A percentile compares a stretch with the other conserved stretches of the same genome.
These are phyloP conservation scores for Globisporangium sylvaticum DNA, from an alignment of 352 stramenopile species.

Conservation along the genomic window DNA sequence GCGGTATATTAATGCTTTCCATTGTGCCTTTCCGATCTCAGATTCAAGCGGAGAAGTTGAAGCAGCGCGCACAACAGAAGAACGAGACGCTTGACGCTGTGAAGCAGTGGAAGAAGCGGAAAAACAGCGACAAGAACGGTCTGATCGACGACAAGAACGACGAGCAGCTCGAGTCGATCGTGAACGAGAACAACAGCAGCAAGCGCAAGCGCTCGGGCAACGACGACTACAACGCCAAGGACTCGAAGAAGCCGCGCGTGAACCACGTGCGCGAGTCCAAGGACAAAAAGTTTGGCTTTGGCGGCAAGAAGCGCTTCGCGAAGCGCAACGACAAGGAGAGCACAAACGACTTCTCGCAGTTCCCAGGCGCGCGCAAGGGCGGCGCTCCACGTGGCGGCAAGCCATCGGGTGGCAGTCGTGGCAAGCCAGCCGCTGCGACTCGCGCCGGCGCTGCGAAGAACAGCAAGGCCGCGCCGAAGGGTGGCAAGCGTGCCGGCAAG, in stretches of 20 bases:
- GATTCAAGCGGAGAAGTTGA: conserved; percentile 77
- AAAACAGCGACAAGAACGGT: conserved; percentile 63
- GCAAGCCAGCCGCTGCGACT: conserved; percentile 33
- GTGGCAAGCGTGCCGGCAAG: conserved; percentile 57
- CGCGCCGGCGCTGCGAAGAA: conserved; percentile 15
- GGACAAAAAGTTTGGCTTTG: conserved; percentile 85
- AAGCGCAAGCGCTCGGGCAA: conserved; percentile 42
- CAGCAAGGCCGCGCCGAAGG: conserved; percentile 30
- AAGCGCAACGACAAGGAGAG: conserved; percentile 83
- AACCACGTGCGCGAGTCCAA: conserved; percentile 70
- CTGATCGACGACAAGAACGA: conserved; percentile 60
- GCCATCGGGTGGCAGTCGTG: conserved; percentile 6
- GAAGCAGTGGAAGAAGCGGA: conserved; percentile 89
- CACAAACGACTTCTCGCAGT: conserved; percentile 76
- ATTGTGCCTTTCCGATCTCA: no score
- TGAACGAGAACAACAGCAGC: conserved; percentile 47
- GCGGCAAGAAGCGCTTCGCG: conserved; percentile 64
- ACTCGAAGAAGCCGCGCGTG: conserved; percentile 60
- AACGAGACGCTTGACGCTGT: conserved; percentile 86
- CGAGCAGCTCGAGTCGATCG: conserved; percentile 58
- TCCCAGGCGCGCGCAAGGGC: conserved; percentile 42
- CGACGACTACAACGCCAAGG: conserved; percentile 19
- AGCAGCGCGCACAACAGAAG: conserved; percentile 81
- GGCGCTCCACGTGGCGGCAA: conserved; percentile 25
- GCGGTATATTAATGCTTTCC: neutral